Base-by-base conservation (phyloP, 768 basidiomycete species). In the Solioccasus polychromus region DNA sequence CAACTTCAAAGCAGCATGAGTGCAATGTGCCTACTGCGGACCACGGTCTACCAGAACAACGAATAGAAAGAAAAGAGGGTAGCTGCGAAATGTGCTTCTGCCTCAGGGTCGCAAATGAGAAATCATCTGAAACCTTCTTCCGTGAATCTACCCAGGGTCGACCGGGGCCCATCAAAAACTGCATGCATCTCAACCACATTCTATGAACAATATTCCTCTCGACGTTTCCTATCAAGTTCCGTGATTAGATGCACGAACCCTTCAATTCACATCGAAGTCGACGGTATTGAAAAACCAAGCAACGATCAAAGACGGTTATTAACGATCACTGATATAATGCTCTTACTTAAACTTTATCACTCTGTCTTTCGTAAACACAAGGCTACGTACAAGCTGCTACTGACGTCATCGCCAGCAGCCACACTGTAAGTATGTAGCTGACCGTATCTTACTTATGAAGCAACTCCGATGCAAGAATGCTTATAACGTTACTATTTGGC, bases 71-170 rank as follows among this genome's bases (percentile, higher is more conserved):
- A 47, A 17, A 52, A n/a, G 17, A 26, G 48, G 53, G 47, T 29
- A 14, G 26, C 19, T 22, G 30, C 7, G 8, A 38, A 42, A 44
- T 30, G 51, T 41, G 51, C 37, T 28, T 44, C 45, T 53, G 48
- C 48, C 58, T 54, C 51, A 51, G 22, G 22, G 47, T 19, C 18
- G 38, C 30, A n/a, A n/a, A 44, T 44, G 46, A 45, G 58, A 57
- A 44, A 18, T 44, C 36, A 36, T 29, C 18, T 29, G 7, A 30
- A 38, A 19, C 12, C 8, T 35, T 45, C 26, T 32, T 44, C 36
- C 31, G 32, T 38, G 31, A 32, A 18, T 32, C 29, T 23, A 37
- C n/a, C 54, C 56, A 58, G 57, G 57, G 56, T 45, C 26, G 9
- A 36, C n/a, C 42, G 23, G 48, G 22, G 24, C n/a, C n/a, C 17